Conservation (phyloP, 2,329 filamentous ascomycete genomes). For the Cadophora sp. region DNA sequence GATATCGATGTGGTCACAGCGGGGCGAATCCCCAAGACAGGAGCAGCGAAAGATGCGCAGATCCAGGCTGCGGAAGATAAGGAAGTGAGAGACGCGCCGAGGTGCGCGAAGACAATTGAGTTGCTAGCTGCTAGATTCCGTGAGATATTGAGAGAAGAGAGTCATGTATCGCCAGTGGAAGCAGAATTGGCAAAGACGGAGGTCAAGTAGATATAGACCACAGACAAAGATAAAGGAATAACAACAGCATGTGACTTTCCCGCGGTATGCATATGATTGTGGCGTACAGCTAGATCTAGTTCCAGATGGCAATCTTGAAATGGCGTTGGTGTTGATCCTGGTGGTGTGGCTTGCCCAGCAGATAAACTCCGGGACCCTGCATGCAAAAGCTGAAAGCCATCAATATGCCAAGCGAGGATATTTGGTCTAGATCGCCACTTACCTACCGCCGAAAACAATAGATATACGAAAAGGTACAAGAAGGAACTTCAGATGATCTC, state of each 20-base stretch:
- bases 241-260: too few species aligned
- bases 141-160: slow-evolving; percentile 15
- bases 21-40: slow-evolving; percentile 5
- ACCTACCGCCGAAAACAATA: too few species aligned
- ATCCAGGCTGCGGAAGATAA: slow-evolving; percentile 5
- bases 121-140: slow-evolving; percentile 12
- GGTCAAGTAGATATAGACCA: not conserved
- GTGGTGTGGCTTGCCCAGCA: slow-evolving; percentile 1
- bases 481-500: too few species aligned
- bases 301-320: not conserved
- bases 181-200: slow-evolving; percentile 1
- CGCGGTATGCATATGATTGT: not conserved
- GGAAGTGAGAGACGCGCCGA: slow-evolving; percentile 13
- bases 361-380: not conserved
- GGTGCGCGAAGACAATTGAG: slow-evolving; percentile 14
- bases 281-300: not conserved
- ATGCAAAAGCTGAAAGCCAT: not conserved
- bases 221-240: not conserved
- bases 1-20: slow-evolving; percentile 16
- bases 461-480: too few species aligned
- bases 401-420: slow-evolving; percentile 4
- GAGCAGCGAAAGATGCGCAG: slow-evolving; percentile 11
- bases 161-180: slow-evolving; percentile 2
- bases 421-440: not conserved
- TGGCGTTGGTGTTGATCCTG: not conserved